Percentiles rank a stretch among this genome's conserved stretches.
Conservation (phyloP, 192 early-diverging fungal genomes). For the Umbelopsis isabellina region DNA sequence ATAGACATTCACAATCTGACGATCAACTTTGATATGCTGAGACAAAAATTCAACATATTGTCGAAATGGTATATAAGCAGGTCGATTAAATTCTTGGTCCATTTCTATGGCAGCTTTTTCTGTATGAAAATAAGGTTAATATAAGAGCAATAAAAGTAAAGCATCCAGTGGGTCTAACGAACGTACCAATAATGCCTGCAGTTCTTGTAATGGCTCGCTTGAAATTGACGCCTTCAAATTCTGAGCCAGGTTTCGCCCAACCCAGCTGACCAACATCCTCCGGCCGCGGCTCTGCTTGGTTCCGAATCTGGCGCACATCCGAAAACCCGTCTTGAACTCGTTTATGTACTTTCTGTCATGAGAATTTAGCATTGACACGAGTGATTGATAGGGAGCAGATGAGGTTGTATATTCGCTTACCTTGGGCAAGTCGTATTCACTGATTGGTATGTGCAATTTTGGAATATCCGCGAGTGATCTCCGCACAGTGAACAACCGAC, state of each 20-base stretch:
- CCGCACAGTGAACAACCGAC: conserved; percentile 51
- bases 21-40: conserved; percentile 46
- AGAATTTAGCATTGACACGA: no score
- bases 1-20: conserved; percentile 52
- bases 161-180: not conserved
- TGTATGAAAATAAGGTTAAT: conserved; percentile 7
- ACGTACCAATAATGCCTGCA: conserved; percentile 54
- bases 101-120: conserved; percentile 50
- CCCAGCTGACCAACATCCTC: conserved; percentile 53
- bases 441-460: conserved; percentile 54
- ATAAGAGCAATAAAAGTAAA: not conserved
- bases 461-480: conserved; percentile 54
- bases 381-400: not conserved
- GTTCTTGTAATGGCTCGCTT: conserved; percentile 59
- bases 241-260: conserved; percentile 55
- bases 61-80: conserved; percentile 51
- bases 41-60: conserved; percentile 58
- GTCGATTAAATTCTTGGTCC: conserved; percentile 43
- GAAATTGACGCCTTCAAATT: conserved; percentile 54
- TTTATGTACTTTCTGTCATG: conserved; percentile 46
- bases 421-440: conserved; percentile 50
- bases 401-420: conserved; percentile 28
- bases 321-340: conserved; percentile 48
- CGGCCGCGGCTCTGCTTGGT: conserved; percentile 43
- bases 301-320: conserved; percentile 41